Conservation (phyloP, 805 yeast species). For the Yamadazyma ubonensis region DNA sequence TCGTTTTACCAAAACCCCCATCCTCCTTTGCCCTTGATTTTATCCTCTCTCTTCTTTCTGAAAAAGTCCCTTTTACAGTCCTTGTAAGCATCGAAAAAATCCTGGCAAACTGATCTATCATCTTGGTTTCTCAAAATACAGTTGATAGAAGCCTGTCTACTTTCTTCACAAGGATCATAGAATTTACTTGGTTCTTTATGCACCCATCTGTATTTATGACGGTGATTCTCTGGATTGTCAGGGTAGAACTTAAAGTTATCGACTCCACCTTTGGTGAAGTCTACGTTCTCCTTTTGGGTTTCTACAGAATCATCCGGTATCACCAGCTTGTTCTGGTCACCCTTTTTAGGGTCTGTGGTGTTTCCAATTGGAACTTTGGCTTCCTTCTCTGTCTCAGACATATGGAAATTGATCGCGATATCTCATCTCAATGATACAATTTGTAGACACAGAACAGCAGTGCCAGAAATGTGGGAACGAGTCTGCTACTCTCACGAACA, state of each 20-base stretch:
- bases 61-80: slow-evolving; percentile 74
- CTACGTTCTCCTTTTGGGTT: slow-evolving; percentile 43
- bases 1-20: slow-evolving; percentile 42
- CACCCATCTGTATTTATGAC: slow-evolving; percentile 67
- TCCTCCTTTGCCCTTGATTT: slow-evolving; percentile 38
- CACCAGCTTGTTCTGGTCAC: no score
- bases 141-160: slow-evolving; percentile 79
- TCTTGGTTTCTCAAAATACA: slow-evolving; percentile 80
- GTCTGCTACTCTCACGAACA: slow-evolving; percentile 44
- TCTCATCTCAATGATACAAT: slow-evolving; percentile 5
- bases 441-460: not conserved
- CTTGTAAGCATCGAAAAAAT: slow-evolving; percentile 87
- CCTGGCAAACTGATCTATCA: slow-evolving; percentile 61
- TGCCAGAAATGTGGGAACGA: slow-evolving; percentile 54
- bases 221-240: slow-evolving; percentile 75
- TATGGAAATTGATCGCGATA: slow-evolving; percentile 1
- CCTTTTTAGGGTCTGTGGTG: no score
- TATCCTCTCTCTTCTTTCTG: slow-evolving; percentile 36
- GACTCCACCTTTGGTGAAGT: slow-evolving; percentile 51
- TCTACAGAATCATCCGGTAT: slow-evolving; percentile 22
- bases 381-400: slow-evolving; percentile 1
- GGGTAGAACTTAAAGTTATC: slow-evolving; percentile 71
- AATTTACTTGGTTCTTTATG: slow-evolving; percentile 78
- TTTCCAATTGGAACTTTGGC: not conserved
- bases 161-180: slow-evolving; percentile 91